These are phyloP conservation scores for Coprinopsis marcescibilis DNA, from an alignment of 768 basidiomycete species.

Conservation along the genomic window DNA sequence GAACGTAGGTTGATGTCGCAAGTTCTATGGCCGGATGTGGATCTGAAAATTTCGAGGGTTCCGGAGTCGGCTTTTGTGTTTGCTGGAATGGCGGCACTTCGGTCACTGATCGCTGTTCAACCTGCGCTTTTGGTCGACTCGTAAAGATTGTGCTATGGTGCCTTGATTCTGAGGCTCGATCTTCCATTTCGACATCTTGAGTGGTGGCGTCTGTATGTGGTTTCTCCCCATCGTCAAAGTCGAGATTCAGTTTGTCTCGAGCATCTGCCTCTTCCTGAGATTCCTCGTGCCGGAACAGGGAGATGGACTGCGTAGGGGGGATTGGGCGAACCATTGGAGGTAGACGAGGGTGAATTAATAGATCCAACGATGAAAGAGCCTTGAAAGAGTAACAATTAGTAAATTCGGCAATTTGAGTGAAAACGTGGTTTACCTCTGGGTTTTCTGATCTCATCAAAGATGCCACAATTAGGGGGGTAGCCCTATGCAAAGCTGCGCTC, in stretches of 20 bases:
- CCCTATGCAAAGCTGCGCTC: slow-evolving; percentile 54
- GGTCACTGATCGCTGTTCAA: too few species aligned
- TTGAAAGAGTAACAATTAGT: slow-evolving; percentile 11
- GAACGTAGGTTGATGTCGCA: neutral
- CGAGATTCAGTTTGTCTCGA: slow-evolving; percentile 37
- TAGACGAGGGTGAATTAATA: slow-evolving; percentile 72
- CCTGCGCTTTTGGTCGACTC: neutral
- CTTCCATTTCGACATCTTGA: slow-evolving; percentile 23
- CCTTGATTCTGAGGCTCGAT: neutral
- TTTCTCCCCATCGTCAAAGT: slow-evolving; percentile 9
- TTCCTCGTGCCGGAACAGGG: slow-evolving; percentile 60
- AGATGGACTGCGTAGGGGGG: slow-evolving; percentile 55
- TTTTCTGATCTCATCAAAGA: slow-evolving; percentile 24
- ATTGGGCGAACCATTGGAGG: slow-evolving; percentile 69
- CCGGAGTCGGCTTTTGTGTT: too few species aligned
- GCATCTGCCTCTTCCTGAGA: slow-evolving; percentile 52
- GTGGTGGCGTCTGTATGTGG: slow-evolving; percentile 6
- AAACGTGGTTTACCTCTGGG: slow-evolving; percentile 22
- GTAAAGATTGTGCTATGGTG: neutral
- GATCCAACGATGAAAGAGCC: slow-evolving; percentile 40
- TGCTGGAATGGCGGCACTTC: too few species aligned
- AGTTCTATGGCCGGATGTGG: too few species aligned
- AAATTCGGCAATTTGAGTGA: neutral
- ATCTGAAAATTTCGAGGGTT: too few species aligned
- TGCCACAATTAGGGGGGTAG: slow-evolving; percentile 49